phyloP scores from a whole-genome alignment of 495 filamentous ascomycete species.

The Lasiosphaeris hirsuta region DNA sequence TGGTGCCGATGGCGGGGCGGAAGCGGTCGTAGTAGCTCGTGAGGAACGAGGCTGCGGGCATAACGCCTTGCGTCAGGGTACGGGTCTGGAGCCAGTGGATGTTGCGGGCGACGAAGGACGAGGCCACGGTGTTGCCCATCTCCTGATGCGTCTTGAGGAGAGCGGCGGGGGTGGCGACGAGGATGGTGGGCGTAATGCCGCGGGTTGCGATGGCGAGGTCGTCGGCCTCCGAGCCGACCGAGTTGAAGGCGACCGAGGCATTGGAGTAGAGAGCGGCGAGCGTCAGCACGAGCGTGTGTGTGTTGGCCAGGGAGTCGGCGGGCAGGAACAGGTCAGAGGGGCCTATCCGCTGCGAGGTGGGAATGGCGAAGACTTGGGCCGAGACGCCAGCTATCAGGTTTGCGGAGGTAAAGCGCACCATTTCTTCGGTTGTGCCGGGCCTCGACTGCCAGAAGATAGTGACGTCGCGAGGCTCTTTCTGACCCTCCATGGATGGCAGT shows the following conservation, averaged over 20 bases:
- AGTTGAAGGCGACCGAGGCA: constrained; percentile 82
- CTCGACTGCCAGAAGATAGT: constrained; percentile 60
- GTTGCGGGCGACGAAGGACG: constrained; percentile 42
- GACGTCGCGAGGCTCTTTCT: constrained; percentile 51
- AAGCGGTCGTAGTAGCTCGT: constrained; percentile 57
- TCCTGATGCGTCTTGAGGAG: constrained; percentile 61
- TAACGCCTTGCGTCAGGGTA: constrained; percentile 66
- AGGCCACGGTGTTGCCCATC: constrained; percentile 45
- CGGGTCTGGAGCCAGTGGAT: constrained; percentile 66
- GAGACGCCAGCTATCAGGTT: constrained; percentile 79
- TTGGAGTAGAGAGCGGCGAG: constrained; percentile 81
- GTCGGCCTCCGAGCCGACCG: constrained; percentile 67
- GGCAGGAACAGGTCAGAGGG: constrained; percentile 82
- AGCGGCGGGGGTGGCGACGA: constrained; percentile 74
- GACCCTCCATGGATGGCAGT: constrained; percentile 42
- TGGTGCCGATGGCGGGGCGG: constrained; percentile 58
- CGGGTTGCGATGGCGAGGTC: constrained; percentile 70
- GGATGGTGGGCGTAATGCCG: constrained; percentile 74
- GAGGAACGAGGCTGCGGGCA: constrained; percentile 64
- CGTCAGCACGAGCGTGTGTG: constrained; percentile 75
- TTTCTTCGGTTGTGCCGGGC: constrained; percentile 52
- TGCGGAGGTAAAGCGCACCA: constrained; percentile 71
- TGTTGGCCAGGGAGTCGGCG: constrained; percentile 73
- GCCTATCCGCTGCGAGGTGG: constrained; percentile 65
- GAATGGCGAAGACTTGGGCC: constrained; percentile 71